Evolutionary conservation across 164 flowering plant species (phyloP), one percentile per base, ranked within the genome.

Genomic region (Nymphaea thermarum): DNA sequence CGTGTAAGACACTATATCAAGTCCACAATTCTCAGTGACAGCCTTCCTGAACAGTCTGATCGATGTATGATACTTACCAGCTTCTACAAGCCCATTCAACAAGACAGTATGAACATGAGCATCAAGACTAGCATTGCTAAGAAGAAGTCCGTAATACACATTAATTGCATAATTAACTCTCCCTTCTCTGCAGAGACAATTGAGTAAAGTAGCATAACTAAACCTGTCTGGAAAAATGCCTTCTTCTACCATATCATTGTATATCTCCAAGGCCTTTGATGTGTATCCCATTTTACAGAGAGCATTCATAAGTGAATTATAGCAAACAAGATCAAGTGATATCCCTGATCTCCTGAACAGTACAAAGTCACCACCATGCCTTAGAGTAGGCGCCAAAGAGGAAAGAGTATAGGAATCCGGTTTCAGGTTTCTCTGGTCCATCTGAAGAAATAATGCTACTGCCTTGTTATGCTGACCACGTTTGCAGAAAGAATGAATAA

Each of bases 361-460:
- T 62, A 68, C 68, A 42, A 82, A 83, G 43, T 76, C 73, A 60
- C 65, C 59, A 3, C 84, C 83, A n/a, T 64, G 65, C 67, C 79
- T 72, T 62, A 85, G 43, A 3, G 70, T 57, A 10, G 84, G 72
- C 12, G 84, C 16, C 44, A 86, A 66, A 60, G 94, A 84, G 71
- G 71, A 68, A 68, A 80, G 71, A 3, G 91, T 84, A 73, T 80
- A 88, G 5, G 74, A 68, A 80, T 88, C 94, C 41, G 91, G 89
- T 44, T 70, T 47, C 62, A 88, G 67, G 17, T 71, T 80, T 60
- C 44, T 65, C 60, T 73, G 66, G 41, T 12, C 59, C 79, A 88
- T 72, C 43, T 71, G 42, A 61, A 41, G 47, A 67, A 81, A 83
- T 7, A 84, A 65, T 64, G 66, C 65, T 69, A 82, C 62, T 41